phyloP scores from a whole-genome alignment of 2,329 filamentous ascomycete genomes.

The Aspergillus amoenus region DNA sequence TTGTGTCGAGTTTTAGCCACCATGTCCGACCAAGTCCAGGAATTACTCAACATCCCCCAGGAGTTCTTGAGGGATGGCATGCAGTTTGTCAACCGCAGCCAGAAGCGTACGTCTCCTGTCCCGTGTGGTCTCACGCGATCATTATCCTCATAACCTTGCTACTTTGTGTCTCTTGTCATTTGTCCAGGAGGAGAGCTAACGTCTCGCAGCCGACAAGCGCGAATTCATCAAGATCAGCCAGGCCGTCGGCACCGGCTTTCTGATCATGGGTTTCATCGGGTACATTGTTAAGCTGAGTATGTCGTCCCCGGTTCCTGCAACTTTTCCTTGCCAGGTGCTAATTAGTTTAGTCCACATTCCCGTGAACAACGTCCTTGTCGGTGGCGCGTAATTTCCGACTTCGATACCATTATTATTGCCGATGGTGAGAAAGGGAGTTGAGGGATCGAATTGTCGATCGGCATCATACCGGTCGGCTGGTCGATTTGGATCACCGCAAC shows the following conservation, averaged over 20 bases:
- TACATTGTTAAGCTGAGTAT: slow-evolving; percentile 62
- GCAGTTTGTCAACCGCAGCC: slow-evolving; percentile 24
- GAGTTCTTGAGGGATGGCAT: slow-evolving; percentile 24
- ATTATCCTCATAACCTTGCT: too few species aligned
- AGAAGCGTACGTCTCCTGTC: slow-evolving; percentile 21
- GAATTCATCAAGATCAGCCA: slow-evolving; percentile 63
- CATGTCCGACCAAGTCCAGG: slow-evolving; percentile 26
- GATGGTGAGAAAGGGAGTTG: not conserved
- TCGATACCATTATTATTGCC: not conserved
- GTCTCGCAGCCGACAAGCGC: slow-evolving; percentile 52
- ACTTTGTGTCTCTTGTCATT: not conserved
- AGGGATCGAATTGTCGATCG: not conserved
- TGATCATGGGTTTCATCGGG: slow-evolving; percentile 59
- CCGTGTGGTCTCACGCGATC: not conserved
- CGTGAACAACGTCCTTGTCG: slow-evolving; percentile 52
- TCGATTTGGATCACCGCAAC: not conserved
- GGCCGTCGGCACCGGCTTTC: slow-evolving; percentile 59
- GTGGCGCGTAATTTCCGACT: slow-evolving; percentile 40
- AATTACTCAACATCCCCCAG: slow-evolving; percentile 24
- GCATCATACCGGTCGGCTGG: too few species aligned
- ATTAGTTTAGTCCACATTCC: slow-evolving; percentile 47
- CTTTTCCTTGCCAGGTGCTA: slow-evolving; percentile 9
- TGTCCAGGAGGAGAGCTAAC: not conserved
- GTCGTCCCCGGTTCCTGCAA: slow-evolving; percentile 20
- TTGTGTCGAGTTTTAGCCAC: not conserved